A percentile compares a stretch with the other conserved stretches of the same genome.
Conservation (phyloP, 2,329 filamentous ascomycete genomes). For the Colletotrichum sp. region DNA sequence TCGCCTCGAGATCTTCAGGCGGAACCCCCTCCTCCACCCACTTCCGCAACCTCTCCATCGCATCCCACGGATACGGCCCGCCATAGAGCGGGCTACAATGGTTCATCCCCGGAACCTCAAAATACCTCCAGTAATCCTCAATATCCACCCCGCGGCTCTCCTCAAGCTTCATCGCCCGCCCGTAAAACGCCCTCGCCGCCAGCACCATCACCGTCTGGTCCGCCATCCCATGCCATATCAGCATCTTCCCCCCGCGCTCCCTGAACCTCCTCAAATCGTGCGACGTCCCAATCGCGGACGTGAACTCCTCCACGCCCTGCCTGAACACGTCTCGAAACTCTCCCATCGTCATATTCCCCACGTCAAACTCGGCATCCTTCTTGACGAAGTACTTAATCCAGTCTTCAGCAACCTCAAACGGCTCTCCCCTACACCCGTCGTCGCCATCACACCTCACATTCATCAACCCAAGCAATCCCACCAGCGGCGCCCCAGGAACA, state of each 20-base stretch:
- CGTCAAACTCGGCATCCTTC: constrained; percentile 30
- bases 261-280: constrained; percentile 33
- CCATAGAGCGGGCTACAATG: constrained; percentile 42
- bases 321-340: constrained; percentile 18
- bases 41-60: constrained; percentile 31
- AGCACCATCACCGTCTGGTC: constrained; percentile 38
- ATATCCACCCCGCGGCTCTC: background rate
- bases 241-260: constrained; percentile 41
- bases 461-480: background rate
- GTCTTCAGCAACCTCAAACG: background rate
- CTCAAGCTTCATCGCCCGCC: background rate
- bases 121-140: constrained; percentile 33
- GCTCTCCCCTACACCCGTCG: background rate
- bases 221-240: constrained; percentile 45
- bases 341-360: background rate
- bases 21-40: constrained; percentile 62
- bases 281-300: constrained; percentile 28
- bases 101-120: constrained; percentile 53
- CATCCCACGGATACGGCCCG: background rate
- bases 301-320: constrained; percentile 22
- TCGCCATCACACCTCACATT: background rate
- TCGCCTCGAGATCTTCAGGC: constrained; percentile 31
- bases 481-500: background rate
- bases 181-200: background rate
- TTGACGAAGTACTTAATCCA: constrained; percentile 22